Conservation (phyloP, 495 filamentous ascomycete species). For the Hypoxylon cercidicola region DNA sequence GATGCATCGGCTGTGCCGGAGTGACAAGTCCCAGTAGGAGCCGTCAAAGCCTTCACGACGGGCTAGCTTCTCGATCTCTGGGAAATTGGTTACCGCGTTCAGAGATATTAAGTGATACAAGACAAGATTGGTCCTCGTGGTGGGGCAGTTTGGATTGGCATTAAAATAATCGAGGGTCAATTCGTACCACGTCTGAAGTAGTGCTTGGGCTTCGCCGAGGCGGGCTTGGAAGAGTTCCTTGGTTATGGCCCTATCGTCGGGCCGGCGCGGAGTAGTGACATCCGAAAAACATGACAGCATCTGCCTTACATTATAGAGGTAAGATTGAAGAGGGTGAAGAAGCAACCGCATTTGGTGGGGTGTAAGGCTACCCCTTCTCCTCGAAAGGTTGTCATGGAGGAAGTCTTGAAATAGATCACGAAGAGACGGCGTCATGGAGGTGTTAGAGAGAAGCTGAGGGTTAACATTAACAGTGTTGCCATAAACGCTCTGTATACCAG, state of each 20-base stretch:
- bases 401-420: constrained; percentile 67
- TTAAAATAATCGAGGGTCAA: constrained; percentile 54
- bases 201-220: constrained; percentile 64
- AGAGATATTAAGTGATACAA: constrained; percentile 72
- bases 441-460: constrained; percentile 51
- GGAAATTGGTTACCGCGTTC: constrained; percentile 67
- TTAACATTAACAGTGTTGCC: constrained; percentile 48
- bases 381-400: constrained; percentile 55
- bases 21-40: constrained; percentile 57
- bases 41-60: constrained; percentile 62
- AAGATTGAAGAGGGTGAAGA: constrained; percentile 62
- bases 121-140: constrained; percentile 64
- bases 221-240: constrained; percentile 61
- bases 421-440: constrained; percentile 60
- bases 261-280: constrained; percentile 43
- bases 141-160: constrained; percentile 49
- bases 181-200: constrained; percentile 68
- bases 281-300: constrained; percentile 60
- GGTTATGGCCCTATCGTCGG: constrained; percentile 52
- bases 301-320: constrained; percentile 60
- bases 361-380: constrained; percentile 49
- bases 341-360: constrained; percentile 62
- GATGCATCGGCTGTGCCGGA: constrained; percentile 63
- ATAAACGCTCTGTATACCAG: constrained; percentile 61
- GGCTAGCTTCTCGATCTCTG: constrained; percentile 67